Evolutionary conservation across 148 eudicot genomes (phyloP).

Genomic region (Polygonum maritimum): DNA sequence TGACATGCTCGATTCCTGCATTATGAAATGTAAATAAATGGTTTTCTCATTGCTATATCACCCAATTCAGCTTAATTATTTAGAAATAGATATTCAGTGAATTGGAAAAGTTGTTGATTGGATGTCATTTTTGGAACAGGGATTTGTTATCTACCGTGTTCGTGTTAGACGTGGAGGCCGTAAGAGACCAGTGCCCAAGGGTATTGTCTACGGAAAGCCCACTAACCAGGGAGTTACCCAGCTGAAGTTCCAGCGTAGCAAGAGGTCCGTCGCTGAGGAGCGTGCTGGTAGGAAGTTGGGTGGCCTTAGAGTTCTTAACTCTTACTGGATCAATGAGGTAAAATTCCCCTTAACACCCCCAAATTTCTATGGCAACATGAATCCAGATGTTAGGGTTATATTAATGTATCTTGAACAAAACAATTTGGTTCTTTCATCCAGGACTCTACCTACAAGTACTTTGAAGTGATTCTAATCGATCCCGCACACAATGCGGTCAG

Average conservation of each 20-base stretch:
- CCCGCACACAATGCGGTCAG: constrained; percentile 39
- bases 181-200: constrained; percentile 6
- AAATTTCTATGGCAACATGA: background rate
- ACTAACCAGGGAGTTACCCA: constrained; percentile 10
- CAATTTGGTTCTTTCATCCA: constrained; percentile 5
- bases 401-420: background rate
- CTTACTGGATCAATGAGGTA: constrained; percentile 37
- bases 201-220: constrained; percentile 9
- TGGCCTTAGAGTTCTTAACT: constrained; percentile 31
- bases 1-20: background rate
- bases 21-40: background rate
- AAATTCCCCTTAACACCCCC: background rate
- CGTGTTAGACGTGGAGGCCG: constrained; percentile 9
- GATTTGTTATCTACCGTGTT: background rate
- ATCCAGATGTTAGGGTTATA: background rate
- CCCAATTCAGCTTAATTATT: too few relatives aligned
- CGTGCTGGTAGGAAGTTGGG: constrained; percentile 6
- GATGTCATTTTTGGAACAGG: background rate
- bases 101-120: background rate
- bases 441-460: constrained; percentile 49
- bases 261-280: constrained; percentile 8
- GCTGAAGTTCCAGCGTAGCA: constrained; percentile 9
- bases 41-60: background rate
- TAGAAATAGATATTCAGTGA: background rate
- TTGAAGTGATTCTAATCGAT: constrained; percentile 42